Evolutionary conservation across 2,329 filamentous ascomycete species (phyloP), one percentile per base, ranked within the genome.

Genomic region (Aphanoascus verrucosus): DNA sequence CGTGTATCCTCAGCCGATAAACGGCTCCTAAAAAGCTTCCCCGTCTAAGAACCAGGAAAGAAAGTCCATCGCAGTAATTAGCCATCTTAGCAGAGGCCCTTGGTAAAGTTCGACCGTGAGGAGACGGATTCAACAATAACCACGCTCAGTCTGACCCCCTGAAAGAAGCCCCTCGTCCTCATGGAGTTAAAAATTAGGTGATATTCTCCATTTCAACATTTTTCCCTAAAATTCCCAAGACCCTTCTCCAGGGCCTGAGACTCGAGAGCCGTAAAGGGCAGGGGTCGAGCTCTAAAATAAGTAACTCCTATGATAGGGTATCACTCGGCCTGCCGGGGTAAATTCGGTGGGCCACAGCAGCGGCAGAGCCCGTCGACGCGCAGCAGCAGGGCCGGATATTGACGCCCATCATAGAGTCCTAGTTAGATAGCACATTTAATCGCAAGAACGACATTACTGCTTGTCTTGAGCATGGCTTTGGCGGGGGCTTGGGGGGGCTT

Each of bases 251-350:
- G 23, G 23, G 23, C 23, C 23, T 28, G 23, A 28, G 23, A 28
- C 23, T 28, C 7, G 3, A 28, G 7, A 28, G 23, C 23, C 23
- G 23, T 28, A 7, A 28, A 28, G 23, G 23, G 23, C 23, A 28
- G 3, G 23, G 23, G 23, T 28, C 23, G 23, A 28, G 23, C 23
- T 28, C 23, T 28, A 28, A 28, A 28, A 28, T 28, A 28, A 28
- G 23, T 7, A n/a, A 28, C 23, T 28, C 23, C 23, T 4, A 28
- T 49, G 46, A 49, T 49, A 49, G 35, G 46, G 46, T 49, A n/a
- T 49, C 46, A 49, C 46, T 31, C 46, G 46, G 46, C 46, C 38
- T 49, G 40, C 34, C 35, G 34, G 46, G 46, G 46, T 41, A n/a
- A 11, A 23, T 17, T 49, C 46, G 31, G 45, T 37, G 37, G 31